Evolutionary conservation across 345 rosid genomes (phyloP).

Genomic region (Moricandia arvensis): DNA sequence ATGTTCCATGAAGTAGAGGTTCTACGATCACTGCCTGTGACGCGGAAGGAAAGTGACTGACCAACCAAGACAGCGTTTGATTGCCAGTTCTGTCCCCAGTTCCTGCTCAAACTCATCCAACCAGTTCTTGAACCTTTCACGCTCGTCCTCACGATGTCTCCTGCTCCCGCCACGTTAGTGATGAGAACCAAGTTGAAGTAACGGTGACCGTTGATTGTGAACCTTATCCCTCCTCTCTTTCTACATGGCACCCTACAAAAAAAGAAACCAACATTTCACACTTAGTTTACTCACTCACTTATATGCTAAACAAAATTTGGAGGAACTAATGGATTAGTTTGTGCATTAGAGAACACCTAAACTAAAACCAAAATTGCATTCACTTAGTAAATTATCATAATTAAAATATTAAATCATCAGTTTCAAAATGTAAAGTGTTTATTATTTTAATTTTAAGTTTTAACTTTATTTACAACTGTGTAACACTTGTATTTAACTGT

Average conservation of each 20-base stretch:
- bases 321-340: neutral
- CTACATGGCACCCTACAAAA: conserved; percentile 42
- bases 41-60: conserved; percentile 72
- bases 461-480: too few species aligned
- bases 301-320: neutral
- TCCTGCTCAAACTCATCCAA: conserved; percentile 58
- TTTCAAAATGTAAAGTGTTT: neutral
- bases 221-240: conserved; percentile 64
- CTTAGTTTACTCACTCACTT: conserved; percentile 7
- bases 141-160: conserved; percentile 53
- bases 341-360: neutral
- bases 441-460: too few species aligned
- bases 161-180: conserved; percentile 68
- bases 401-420: neutral
- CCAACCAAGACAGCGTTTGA: conserved; percentile 56
- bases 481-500: neutral
- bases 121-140: conserved; percentile 55
- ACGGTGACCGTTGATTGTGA: conserved; percentile 57
- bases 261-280: conserved; percentile 5
- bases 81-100: conserved; percentile 80
- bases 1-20: conserved; percentile 79
- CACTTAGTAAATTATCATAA: neutral
- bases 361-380: neutral
- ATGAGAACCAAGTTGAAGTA: conserved; percentile 60
- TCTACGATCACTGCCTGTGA: conserved; percentile 74